These are phyloP conservation scores for Boletus pseudopeckii DNA, from an alignment of 768 basidiomycete genomes.

Conservation along the genomic window DNA sequence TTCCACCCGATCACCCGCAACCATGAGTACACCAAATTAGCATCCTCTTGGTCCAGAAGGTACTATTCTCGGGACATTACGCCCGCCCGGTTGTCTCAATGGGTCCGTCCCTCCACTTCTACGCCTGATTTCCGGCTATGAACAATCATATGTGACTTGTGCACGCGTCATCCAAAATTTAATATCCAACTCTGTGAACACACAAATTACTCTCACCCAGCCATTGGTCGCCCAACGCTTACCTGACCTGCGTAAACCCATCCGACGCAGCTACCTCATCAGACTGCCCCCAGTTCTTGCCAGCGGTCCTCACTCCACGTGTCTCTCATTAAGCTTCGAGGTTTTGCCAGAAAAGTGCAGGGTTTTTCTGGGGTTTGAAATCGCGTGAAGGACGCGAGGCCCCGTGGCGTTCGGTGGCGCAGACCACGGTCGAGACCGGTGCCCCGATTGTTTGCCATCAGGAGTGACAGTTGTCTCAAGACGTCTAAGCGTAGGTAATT, in stretches of 20 bases:
- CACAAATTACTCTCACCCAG: background rate
- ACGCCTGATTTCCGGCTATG: constrained; percentile 25
- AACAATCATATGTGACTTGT: constrained; percentile 8
- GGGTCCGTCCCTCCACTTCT: background rate
- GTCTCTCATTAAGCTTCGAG: constrained; percentile 8
- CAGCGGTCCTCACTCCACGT: constrained; percentile 7
- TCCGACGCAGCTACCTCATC: constrained; percentile 6
- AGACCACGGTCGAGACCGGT: constrained; percentile 23
- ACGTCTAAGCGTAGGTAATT: constrained; percentile 36
- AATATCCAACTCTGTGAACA: constrained; percentile 17
- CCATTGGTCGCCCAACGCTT: constrained; percentile 5
- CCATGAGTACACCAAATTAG: constrained; percentile 2
- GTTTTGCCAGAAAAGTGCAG: constrained; percentile 9
- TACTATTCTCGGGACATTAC: constrained; percentile 4
- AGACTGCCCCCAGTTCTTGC: background rate
- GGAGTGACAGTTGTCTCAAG: constrained; percentile 47
- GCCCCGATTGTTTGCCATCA: constrained; percentile 39
- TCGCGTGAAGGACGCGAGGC: constrained; percentile 17
- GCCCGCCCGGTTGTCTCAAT: constrained; percentile 1
- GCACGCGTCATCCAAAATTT: constrained; percentile 18
- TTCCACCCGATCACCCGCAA: constrained; percentile 16
- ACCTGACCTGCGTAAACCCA: constrained; percentile 13
- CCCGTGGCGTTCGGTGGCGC: constrained; percentile 23
- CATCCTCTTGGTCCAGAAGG: background rate
- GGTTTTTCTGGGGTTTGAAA: constrained; percentile 19